Base-by-base conservation (phyloP, 2,329 filamentous ascomycete genomes). In the Beauveria caledonica region DNA sequence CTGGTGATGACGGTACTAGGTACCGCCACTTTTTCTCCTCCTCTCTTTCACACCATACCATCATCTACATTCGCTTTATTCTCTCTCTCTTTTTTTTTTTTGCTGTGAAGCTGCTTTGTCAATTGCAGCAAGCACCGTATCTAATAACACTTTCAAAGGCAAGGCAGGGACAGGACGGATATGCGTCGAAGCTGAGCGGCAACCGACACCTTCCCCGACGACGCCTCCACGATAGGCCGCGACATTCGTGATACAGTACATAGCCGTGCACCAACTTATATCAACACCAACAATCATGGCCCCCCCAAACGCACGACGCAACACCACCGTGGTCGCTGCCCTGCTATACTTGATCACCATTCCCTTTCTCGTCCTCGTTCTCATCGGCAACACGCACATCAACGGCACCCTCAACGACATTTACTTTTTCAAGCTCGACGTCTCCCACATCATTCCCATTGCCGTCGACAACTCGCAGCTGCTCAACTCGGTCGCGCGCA, bases 401-500 rank as follows among this genome's bases (percentile, higher is more conserved):
- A 80, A 80, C 61, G 69, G 78, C 17, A 80, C 88, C 7, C 78
- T 92, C 39, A 82, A 81, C 62, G 76, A 84, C 61, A 90, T 89
- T 66, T 96, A 89, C 76, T 94, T 97, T 74, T 87, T 95, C 73
- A 88, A 87, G 67, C 83, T 97, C 68, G 83, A 96, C 73, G 81
- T 97, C 53, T 84, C 89, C 66, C 83, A 95, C 68, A 88, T 97
- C 70, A 87, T 96, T 60, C 88, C 89, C 0, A 77, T 84, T 39
- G 85, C 83, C 5, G 82, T 90, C 17, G 87, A 88, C 46, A 88
- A 92, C 70, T 85, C 86, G 10, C 76, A 81, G 25, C 80, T 96
- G 50, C 88, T 96, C 73, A 96, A 96, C 77, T 91, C 86, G 50
- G 92, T 96, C 65, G 91, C 92, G 4, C 86, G 90, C 56, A 90